Conservation (phyloP, 345 rosid species). For the Salix dunnii region DNA sequence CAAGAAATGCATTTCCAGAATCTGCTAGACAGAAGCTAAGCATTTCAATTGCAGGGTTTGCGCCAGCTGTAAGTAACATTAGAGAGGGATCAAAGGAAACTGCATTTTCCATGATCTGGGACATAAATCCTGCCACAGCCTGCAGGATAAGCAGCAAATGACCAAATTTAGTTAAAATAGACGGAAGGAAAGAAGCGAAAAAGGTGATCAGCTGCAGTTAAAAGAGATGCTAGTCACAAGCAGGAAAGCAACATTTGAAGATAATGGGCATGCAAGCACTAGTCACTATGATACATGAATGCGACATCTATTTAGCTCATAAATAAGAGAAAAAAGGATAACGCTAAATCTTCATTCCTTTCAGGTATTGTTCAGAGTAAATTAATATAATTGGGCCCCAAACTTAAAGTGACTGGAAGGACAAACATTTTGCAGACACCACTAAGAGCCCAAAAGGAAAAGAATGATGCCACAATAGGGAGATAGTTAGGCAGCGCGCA, state of each 20-base stretch:
- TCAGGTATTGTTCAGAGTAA: no score
- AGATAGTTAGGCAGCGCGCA: no score
- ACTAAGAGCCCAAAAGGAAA: no score
- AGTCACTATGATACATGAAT: no score
- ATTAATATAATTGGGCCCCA: no score
- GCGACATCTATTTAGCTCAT: no score
- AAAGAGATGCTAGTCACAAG: not conserved
- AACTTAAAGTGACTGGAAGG: no score
- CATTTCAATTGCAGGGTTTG: conserved; percentile 69
- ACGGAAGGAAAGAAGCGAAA: no score
- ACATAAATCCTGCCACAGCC: conserved; percentile 81
- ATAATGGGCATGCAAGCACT: not conserved
- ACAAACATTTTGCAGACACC: no score
- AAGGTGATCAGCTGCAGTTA: not conserved
- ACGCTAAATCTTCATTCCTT: no score
- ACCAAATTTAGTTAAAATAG: not conserved
- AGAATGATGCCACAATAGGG: no score
- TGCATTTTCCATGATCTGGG: conserved; percentile 47
- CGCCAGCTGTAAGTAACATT: conserved; percentile 65
- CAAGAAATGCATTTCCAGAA: conserved; percentile 87
- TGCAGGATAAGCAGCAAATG: conserved; percentile 24
- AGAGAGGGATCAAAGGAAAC: conserved; percentile 64
- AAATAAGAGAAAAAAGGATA: no score
- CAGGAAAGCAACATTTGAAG: conserved; percentile 7
- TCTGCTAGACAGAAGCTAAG: conserved; percentile 90